Evolutionary conservation across 2,329 filamentous ascomycete genomes (phyloP).

Genomic region (Verticillium dahliae): DNA sequence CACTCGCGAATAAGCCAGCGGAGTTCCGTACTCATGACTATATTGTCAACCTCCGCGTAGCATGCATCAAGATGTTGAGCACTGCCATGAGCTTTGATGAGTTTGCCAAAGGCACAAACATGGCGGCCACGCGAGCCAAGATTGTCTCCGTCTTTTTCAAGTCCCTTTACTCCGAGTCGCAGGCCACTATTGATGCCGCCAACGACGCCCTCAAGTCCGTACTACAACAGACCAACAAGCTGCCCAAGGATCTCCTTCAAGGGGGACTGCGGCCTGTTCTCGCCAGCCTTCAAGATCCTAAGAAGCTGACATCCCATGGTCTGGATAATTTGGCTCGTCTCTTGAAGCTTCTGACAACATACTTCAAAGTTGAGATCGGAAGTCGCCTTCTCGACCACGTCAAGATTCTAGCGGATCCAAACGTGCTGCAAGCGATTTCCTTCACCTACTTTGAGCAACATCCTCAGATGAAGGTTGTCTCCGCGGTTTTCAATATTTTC

Average conservation of each 20-base stretch:
- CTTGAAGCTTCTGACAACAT: slow-evolving; percentile 87
- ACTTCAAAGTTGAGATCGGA: slow-evolving; percentile 98
- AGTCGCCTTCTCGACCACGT: slow-evolving; percentile 89
- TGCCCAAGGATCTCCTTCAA: slow-evolving; percentile 93
- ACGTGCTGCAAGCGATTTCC: slow-evolving; percentile 77
- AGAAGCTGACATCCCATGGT: slow-evolving; percentile 80
- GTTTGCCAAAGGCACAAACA: slow-evolving; percentile 70
- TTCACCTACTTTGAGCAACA: slow-evolving; percentile 95
- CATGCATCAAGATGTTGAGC: slow-evolving; percentile 87
- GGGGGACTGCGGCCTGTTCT: slow-evolving; percentile 92
- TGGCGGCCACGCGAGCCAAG: slow-evolving; percentile 52
- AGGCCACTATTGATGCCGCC: slow-evolving; percentile 87
- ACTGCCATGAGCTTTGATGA: slow-evolving; percentile 92
- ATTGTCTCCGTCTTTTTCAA: slow-evolving; percentile 98
- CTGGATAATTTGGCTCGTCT: slow-evolving; percentile 87
- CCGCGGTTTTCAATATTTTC: slow-evolving; percentile 93
- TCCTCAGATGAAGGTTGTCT: slow-evolving; percentile 86
- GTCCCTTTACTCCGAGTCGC: slow-evolving; percentile 86
- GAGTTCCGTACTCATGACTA: slow-evolving; percentile 95
- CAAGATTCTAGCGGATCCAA: slow-evolving; percentile 78
- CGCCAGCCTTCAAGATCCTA: slow-evolving; percentile 90
- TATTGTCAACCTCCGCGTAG: slow-evolving; percentile 85
- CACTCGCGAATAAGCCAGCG: slow-evolving; percentile 81
- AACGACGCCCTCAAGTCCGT: slow-evolving; percentile 87
- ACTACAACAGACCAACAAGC: slow-evolving; percentile 78